A percentile compares a stretch with the other conserved stretches of the same genome.
Evolutionary conservation across 2,329 filamentous ascomycete species (phyloP).

Genomic region (Fusarium pseudoanthophilum): DNA sequence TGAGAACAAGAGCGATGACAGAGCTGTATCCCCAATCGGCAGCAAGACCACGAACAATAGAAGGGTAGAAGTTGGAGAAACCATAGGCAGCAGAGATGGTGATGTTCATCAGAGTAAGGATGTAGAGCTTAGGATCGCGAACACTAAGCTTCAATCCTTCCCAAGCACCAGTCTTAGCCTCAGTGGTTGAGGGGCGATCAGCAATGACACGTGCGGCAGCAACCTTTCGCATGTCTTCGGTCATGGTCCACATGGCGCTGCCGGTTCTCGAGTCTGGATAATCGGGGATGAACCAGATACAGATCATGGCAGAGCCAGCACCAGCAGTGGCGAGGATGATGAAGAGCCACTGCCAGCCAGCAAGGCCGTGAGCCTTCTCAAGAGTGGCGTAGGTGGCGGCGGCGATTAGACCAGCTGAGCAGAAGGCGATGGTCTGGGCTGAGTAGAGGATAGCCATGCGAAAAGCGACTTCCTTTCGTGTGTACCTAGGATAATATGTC

Average conservation of each 20-base stretch:
- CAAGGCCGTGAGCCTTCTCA: background rate
- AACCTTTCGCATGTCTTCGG: slow-evolving; percentile 12
- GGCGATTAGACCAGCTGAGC: slow-evolving; percentile 8
- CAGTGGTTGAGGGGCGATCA: background rate
- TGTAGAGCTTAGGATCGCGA: slow-evolving; percentile 17
- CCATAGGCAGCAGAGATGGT: slow-evolving; percentile 14
- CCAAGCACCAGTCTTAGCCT: slow-evolving; percentile 17
- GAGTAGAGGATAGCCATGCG: slow-evolving; percentile 17
- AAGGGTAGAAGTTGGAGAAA: slow-evolving; percentile 22
- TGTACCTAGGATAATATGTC: background rate
- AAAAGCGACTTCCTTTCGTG: slow-evolving; percentile 3
- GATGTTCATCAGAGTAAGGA: slow-evolving; percentile 20
- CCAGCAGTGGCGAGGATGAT: slow-evolving; percentile 12
- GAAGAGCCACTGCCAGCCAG: slow-evolving; percentile 19
- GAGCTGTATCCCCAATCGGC: slow-evolving; percentile 17
- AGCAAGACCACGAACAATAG: slow-evolving; percentile 1
- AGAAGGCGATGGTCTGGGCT: slow-evolving; percentile 5
- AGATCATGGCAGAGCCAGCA: slow-evolving; percentile 15
- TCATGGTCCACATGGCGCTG: slow-evolving; percentile 16
- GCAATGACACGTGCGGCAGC: slow-evolving; percentile 11
- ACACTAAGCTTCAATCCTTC: slow-evolving; percentile 16
- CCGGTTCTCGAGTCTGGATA: background rate
- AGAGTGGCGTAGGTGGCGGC: slow-evolving; percentile 12
- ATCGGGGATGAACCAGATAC: slow-evolving; percentile 18
- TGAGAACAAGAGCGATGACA: slow-evolving; percentile 11